These are phyloP conservation scores for Neoboletus subvelutipes DNA, from an alignment of 768 basidiomycete genomes.

Conservation along the genomic window DNA sequence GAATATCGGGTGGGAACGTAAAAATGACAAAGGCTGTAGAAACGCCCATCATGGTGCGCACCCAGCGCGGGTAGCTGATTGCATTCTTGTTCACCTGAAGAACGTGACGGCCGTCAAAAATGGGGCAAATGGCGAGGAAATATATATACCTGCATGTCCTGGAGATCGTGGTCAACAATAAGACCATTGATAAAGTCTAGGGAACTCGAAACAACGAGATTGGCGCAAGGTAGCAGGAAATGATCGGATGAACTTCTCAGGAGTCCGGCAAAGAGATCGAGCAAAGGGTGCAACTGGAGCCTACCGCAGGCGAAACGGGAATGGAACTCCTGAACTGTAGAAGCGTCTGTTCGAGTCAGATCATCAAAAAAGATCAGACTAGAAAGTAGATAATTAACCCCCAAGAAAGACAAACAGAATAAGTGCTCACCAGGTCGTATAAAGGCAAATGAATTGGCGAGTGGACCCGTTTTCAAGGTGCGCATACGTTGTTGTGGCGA, in stretches of 20 bases:
- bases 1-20: constrained; percentile 7
- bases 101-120: background rate
- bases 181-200: constrained; percentile 1
- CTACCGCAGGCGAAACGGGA: background rate
- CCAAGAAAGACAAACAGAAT: background rate
- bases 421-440: constrained; percentile 1
- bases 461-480: constrained; percentile 1
- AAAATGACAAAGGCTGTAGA: constrained; percentile 4
- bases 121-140: background rate
- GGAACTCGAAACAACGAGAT: constrained; percentile 4
- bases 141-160: background rate
- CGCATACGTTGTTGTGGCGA: constrained; percentile 2
- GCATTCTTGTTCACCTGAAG: background rate
- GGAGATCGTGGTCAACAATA: constrained; percentile 2
- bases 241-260: constrained; percentile 1
- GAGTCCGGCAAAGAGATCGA: background rate
- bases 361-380: constrained; percentile 7
- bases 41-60: constrained; percentile 5
- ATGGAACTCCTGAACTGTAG: constrained; percentile 3
- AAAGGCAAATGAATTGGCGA: constrained; percentile 4
- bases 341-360: constrained; percentile 4
- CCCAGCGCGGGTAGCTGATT: constrained; percentile 3
- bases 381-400: background rate
- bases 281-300: constrained; percentile 1
- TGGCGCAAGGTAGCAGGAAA: constrained; percentile 3